A percentile compares a stretch with the other conserved stretches of the same genome.
Evolutionary conservation across 257 asterid genomes (phyloP).

Genomic region (Phtheirospermum japonicum): DNA sequence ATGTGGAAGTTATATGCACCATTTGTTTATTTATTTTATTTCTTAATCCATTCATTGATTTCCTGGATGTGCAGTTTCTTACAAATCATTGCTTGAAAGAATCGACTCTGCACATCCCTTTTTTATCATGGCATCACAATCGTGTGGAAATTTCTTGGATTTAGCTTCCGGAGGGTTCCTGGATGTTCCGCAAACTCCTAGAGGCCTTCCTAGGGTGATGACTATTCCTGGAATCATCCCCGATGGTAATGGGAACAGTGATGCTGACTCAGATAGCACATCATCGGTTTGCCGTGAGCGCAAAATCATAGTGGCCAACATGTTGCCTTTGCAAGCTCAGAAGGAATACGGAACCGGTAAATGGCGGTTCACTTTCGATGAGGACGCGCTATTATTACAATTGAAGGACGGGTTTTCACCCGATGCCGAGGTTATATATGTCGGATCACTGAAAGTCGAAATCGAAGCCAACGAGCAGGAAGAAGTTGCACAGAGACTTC

Average conservation of each 20-base stretch:
- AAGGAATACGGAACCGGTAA: constrained; percentile 55
- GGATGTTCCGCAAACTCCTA: constrained; percentile 64
- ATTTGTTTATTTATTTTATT: not conserved
- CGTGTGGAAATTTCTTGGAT: constrained; percentile 64
- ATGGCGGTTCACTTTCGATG: constrained; percentile 69
- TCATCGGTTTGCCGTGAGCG: constrained; percentile 55
- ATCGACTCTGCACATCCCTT: constrained; percentile 15
- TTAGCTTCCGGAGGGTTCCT: constrained; percentile 56
- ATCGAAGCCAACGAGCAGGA: constrained; percentile 76
- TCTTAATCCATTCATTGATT: not conserved
- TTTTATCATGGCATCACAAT: constrained; percentile 57
- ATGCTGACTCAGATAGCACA: constrained; percentile 67
- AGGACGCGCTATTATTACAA: constrained; percentile 73
- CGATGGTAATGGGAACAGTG: constrained; percentile 57
- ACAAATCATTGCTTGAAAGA: constrained; percentile 20
- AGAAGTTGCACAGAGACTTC: constrained; percentile 69
- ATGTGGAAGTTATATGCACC: not conserved
- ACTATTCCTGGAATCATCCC: constrained; percentile 66
- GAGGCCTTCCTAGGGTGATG: constrained; percentile 77
- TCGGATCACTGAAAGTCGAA: constrained; percentile 84
- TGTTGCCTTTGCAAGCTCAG: constrained; percentile 72
- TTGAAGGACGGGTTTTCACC: constrained; percentile 80
- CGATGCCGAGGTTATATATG: constrained; percentile 68
- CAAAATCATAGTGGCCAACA: constrained; percentile 76
- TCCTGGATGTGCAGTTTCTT: constrained; percentile 27